phyloP scores from a whole-genome alignment of 2,329 filamentous ascomycete genomes.

The Botryotinia globosa region DNA sequence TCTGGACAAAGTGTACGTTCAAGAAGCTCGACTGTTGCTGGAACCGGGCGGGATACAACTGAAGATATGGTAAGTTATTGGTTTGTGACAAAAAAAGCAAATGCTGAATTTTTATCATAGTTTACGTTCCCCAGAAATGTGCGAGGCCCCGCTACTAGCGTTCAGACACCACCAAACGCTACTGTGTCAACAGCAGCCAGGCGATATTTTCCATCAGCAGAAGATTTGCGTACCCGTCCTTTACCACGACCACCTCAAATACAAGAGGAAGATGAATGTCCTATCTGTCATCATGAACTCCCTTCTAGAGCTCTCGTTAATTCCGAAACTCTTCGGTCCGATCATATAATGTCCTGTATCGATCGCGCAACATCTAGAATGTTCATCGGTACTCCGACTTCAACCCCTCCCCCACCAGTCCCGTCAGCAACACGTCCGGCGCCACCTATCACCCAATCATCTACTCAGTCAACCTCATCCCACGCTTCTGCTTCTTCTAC shows the following conservation, averaged over 20 bases:
- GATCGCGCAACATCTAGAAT: conserved; percentile 23
- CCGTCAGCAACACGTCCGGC: conserved; percentile 17
- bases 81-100: not conserved
- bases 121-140: conserved; percentile 14
- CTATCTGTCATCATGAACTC: conserved; percentile 70
- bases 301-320: conserved; percentile 55
- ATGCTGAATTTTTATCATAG: not conserved
- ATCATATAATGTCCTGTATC: conserved; percentile 59
- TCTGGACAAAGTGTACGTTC: conserved; percentile 9
- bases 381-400: conserved; percentile 19
- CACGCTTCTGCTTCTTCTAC: conserved; percentile 23
- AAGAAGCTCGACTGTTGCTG: conserved; percentile 19
- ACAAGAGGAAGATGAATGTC: conserved; percentile 75
- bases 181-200: conserved; percentile 3
- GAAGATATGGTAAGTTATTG: conserved; percentile 20
- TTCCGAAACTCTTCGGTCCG: conserved; percentile 53
- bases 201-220: conserved; percentile 20
- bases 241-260: conserved; percentile 42
- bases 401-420: conserved; percentile 22
- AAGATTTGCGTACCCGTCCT: conserved; percentile 20
- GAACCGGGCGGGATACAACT: conserved; percentile 9
- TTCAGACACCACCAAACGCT: conserved; percentile 1
- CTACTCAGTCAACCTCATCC: conserved; percentile 29
- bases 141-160: conserved; percentile 8
- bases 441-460: conserved; percentile 24